Base-by-base conservation (phyloP, 139 green algal genomes). In the Chlorella sp. region DNA sequence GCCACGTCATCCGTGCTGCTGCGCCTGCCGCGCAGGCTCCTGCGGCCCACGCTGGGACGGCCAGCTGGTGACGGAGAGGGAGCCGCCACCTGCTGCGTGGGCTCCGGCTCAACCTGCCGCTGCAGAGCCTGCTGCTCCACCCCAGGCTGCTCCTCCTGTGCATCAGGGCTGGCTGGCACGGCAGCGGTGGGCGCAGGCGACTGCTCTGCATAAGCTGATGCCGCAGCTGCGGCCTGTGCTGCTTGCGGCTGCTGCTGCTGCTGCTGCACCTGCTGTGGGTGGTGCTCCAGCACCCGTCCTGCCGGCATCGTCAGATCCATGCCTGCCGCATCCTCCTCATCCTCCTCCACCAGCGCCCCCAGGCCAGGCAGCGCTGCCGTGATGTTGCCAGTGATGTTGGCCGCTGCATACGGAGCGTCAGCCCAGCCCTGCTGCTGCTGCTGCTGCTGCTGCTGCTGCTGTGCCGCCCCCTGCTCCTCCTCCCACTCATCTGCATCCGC, bases 351-450 rank as follows among this genome's bases (percentile, higher is more conserved):
- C 30, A 98, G 90, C 0, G 94, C 94, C 2, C 92, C 95, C 48
- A 98, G 91, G n/a, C 91, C 93, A 11, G 95, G 94, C n/a, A 98
- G 84, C 34, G 91, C 92, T 12, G 93, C 92, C 34, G 96, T 98
- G 86, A 98, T 96, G 90, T 96, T 96, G 24, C 80, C 61, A 0
- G 95, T 95, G 16, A 80, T 71, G 89, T 73, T 92, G 34, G n/a
- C 78, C 34, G 37, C 75, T 42, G 64, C 68, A 61, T 85, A 21
- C 14, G 82, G 11, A 32, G 60, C 61, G 42, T 75, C 86, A 5
- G 57, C 81, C 91, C 91, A 79, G 68, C 80, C 48, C 48, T 5
- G 7, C 68, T 68, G n/a, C 75, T 69, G 60, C 78, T 57, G 48
- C 48, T 68, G n/a, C 75, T 69, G 60, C 78, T 57, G 48, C 48